Conservation (phyloP, 306 rosid species). For the Dalbergia oliveri region DNA sequence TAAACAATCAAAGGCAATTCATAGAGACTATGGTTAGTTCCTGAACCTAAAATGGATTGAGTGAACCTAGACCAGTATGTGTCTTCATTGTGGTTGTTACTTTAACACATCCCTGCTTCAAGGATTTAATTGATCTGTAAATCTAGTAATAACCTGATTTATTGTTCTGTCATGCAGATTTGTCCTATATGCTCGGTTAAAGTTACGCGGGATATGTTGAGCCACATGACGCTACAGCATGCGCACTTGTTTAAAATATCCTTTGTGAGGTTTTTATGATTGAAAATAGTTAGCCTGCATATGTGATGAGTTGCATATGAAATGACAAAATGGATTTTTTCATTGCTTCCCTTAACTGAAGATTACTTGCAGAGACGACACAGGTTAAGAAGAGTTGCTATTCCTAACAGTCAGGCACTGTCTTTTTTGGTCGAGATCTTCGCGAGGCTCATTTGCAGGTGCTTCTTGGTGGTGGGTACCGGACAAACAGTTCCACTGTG, state of each 20-base stretch:
- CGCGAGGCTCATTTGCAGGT: slow-evolving; percentile 98
- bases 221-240: slow-evolving; percentile 93
- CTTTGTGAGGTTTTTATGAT: slow-evolving; percentile 49
- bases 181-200: slow-evolving; percentile 94
- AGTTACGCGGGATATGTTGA: slow-evolving; percentile 85
- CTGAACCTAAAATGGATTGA: neutral
- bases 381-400: slow-evolving; percentile 81
- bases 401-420: slow-evolving; percentile 78
- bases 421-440: slow-evolving; percentile 86
- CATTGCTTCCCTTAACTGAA: slow-evolving; percentile 66
- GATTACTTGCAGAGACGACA: slow-evolving; percentile 88
- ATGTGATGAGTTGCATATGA: slow-evolving; percentile 17
- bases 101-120: slow-evolving; percentile 2
- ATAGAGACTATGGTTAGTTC: neutral
- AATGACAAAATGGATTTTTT: neutral
- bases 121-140: slow-evolving; percentile 32
- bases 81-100: slow-evolving; percentile 27
- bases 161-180: slow-evolving; percentile 65
- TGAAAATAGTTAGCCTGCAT: slow-evolving; percentile 1
- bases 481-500: slow-evolving; percentile 62
- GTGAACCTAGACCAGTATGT: neutral
- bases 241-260: slow-evolving; percentile 96
- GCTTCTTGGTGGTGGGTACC: slow-evolving; percentile 75
- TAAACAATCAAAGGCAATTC: slow-evolving; percentile 19
- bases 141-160: slow-evolving; percentile 38